Base-by-base conservation (phyloP, 1,139 yeast species). In the Kluyveromyces sp. region DNA sequence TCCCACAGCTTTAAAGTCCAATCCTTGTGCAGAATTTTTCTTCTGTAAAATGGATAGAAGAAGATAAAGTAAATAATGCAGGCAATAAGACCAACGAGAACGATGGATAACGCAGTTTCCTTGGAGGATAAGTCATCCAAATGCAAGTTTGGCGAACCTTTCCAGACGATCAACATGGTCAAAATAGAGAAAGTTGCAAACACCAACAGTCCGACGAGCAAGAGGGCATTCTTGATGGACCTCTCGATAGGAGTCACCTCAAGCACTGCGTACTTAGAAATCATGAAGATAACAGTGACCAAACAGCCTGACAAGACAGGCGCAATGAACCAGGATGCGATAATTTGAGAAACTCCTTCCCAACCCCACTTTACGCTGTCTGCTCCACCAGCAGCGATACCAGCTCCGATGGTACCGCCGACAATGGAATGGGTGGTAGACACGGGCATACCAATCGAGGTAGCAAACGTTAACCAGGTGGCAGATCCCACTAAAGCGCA, bases 241-340 rank as follows among this genome's bases (percentile, higher is more conserved):
- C 68, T 58, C 26, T 60, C 42, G 22, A 66, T 63, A 45, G 71
- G 59, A 55, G 77, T 77, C 49, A 81, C 63, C 59, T 82, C 87
- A 57, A 83, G 70, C 28, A 83, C 84, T 42, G 63, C 55, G 55
- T 59, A 80, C 63, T 83, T 83, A 46, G 83, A 74, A 44, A 77
- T 63, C 48, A 80, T 64, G 61, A 80, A 83, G 44, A 78, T 64
- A 39, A 75, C 65, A 3, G 83, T 64, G 3, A 86, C 80, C 53
- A 83, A 74, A 29, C 62, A 55, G 53, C 88, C 89, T 16, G 89
- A 83, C 49, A 83, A 67, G 16, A 71, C 61, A n/a, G 94, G 92
- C 12, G 92, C 88, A 65, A 83, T 78, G 57, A 80, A 80, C 89
- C 92, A 83, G 11, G 88, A 79, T 3, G 92, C 92, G 51, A 80